phyloP scores from a whole-genome alignment of 108 stramenopile genomes.

The Bacterosira constricta region DNA sequence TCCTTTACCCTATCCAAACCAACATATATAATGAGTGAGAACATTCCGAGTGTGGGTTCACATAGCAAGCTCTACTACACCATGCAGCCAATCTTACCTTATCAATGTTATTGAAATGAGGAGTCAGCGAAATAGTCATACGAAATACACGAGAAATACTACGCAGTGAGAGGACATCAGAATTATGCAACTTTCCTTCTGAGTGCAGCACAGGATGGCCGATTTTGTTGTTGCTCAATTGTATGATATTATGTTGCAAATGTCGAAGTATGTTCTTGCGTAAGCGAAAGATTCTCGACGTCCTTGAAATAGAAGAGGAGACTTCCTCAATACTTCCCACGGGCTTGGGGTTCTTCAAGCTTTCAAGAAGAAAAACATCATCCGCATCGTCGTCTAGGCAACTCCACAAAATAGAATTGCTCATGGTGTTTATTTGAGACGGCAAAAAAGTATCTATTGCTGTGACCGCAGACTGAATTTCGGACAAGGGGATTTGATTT shows the following conservation, averaged over 20 bases:
- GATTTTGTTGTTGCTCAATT: neutral
- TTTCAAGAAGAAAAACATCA: slow-evolving; percentile 8
- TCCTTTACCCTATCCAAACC: neutral
- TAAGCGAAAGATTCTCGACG: neutral
- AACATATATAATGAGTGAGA: too few relatives aligned
- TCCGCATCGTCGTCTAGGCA: slow-evolving; percentile 34
- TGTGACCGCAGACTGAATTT: slow-evolving; percentile 7
- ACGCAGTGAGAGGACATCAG: slow-evolving; percentile 2
- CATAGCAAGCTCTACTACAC: too few relatives aligned
- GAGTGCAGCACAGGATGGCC: neutral
- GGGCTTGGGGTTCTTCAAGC: neutral
- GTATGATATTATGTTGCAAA: slow-evolving; percentile 19
- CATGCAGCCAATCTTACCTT: slow-evolving; percentile 29
- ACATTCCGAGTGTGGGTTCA: too few relatives aligned
- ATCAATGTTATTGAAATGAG: neutral
- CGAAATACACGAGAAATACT: slow-evolving; percentile 29
- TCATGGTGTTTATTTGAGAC: slow-evolving; percentile 10
- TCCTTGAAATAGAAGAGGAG: neutral
- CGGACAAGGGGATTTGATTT: slow-evolving; percentile 19
- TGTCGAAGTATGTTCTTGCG: slow-evolving; percentile 1
- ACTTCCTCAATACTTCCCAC: neutral
- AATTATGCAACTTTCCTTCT: neutral
- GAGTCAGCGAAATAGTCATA: slow-evolving; percentile 7
- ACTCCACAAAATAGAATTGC: slow-evolving; percentile 30
- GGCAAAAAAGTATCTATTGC: slow-evolving; percentile 13